Evolutionary conservation across 805 yeast genomes (phyloP).

Genomic region (Hanseniaspora mollemarum): DNA sequence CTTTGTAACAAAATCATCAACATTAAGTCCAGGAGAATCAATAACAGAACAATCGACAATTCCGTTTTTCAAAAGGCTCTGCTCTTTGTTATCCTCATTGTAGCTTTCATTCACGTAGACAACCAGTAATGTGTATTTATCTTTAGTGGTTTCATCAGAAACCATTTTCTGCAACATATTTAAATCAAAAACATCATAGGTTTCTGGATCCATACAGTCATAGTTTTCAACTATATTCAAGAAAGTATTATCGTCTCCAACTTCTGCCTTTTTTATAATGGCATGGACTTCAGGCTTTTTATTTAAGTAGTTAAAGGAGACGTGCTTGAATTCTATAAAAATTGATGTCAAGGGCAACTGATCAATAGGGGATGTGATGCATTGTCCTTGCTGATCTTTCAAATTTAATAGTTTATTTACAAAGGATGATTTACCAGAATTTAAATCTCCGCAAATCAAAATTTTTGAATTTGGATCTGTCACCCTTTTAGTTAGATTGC

Average conservation of each 20-base stretch:
- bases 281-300: conserved; percentile 90
- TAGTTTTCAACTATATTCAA: conserved; percentile 28
- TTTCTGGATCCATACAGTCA: conserved; percentile 34
- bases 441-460: conserved; percentile 90
- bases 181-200: conserved; percentile 55
- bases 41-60: conserved; percentile 83
- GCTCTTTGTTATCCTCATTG: conserved; percentile 38
- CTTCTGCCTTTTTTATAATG: conserved; percentile 35
- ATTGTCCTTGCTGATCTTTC: conserved; percentile 36
- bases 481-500: conserved; percentile 65
- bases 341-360: conserved; percentile 97
- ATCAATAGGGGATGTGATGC: conserved; percentile 55
- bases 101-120: conserved; percentile 61
- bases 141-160: conserved; percentile 61
- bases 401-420: conserved; percentile 81
- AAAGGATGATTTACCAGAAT: conserved; percentile 91
- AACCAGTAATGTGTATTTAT: conserved; percentile 58
- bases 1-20: conserved; percentile 87
- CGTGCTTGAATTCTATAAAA: conserved; percentile 87
- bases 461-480: conserved; percentile 90
- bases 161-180: conserved; percentile 47
- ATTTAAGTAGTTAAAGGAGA: conserved; percentile 46
- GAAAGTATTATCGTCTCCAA: conserved; percentile 22
- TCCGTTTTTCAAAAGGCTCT: conserved; percentile 73
- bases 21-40: conserved; percentile 94